Base-by-base conservation (phyloP, 306 rosid genomes). In the Begonia loranthoides region DNA sequence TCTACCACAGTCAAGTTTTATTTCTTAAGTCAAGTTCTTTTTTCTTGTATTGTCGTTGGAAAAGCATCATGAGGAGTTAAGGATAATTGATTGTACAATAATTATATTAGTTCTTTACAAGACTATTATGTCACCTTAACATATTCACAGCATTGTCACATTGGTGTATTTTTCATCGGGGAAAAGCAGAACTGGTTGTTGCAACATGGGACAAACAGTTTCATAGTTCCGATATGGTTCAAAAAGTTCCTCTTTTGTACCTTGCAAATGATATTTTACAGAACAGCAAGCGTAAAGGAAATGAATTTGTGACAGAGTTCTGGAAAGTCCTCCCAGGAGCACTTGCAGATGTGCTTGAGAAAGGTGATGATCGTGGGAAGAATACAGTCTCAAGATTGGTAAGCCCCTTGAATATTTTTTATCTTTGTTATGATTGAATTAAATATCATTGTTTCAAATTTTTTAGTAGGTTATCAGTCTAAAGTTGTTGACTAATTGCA, bases 261-360 rank as follows among this genome's bases (percentile, higher is more conserved):
- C 95, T 90, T 56, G 92, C 99, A 8, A 90, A 90, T 73, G 99
- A 90, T 77, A 86, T 90, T 70, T 59, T 90, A 55, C 99, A 90
- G 74, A 90, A 90, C 66, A 85, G 95, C 67, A 90, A 68, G 73
- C 81, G 86, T 15, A 90, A 90, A 56, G 99, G 99, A 73, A 86
- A 90, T 65, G 99, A 90, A 54, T 90, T 90, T 70, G 93, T 90
- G 55, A 51, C 81, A 0, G 99, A 80, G 67, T 90, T 86, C 76
- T 90, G 88, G 99, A 80, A 78, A 67, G 79, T 86, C 75, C 94
- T 90, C 63, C 94, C 99, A 4, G 40, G 57, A 9, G 94, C 95
- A 6, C 79, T 90, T 57, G 86, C 82, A 63, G 77, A 65, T 65
- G 79, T 80, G 59, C 51, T 62, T 52, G 77, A 68, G 19, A 69